Evolutionary conservation across 768 basidiomycete species (phyloP), one percentile per base, ranked within the genome.

Genomic region (Podaxis pistillaris): DNA sequence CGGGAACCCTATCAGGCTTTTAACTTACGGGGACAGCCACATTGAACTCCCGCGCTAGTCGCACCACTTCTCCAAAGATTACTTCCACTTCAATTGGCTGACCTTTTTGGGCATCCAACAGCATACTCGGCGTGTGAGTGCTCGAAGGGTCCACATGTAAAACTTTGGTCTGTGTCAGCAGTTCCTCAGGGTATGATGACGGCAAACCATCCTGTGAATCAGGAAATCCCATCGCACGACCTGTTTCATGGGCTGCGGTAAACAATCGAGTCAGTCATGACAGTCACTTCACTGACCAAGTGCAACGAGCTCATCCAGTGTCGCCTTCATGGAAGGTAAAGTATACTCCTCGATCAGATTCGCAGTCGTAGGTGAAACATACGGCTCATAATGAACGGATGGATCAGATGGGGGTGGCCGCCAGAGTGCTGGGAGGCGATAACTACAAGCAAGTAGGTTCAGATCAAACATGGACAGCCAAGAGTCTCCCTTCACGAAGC

Each of bases 21-120:
- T n/a, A 19, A 71, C 82, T 73, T 67, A 86, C 86, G 33, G 86
- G 86, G 38, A 85, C 70, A 12, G 76, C 70, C 3, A 87, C 78
- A 8, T 75, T 73, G 24, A 70, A 68, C 53, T 76, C 73, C 66
- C 73, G 76, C 0, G 82, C 86, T 74, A 85, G 74, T 47, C 83
- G 71, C 22, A 87, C 82, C 1, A 87, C 81, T 63, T 86, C 82
- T 0, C 89, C 88, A 3, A 89, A 63, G 46, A 89, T 85, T 12
- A 81, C 85, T 69, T 89, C 88, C 1, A 89, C 82, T 73, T 90
- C 88, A 63, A 88, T 81, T 41, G 88, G 86, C 58, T 76, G 76
- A 2, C 80, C 82, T 53, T 75, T 79, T 67, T 82, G 76, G 22
- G 76, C 75, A 68, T 89, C 87, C 4, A 88, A 75, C 37, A 87